Evolutionary conservation across 2,329 filamentous ascomycete species (phyloP).

Genomic region (Phoma sp.): DNA sequence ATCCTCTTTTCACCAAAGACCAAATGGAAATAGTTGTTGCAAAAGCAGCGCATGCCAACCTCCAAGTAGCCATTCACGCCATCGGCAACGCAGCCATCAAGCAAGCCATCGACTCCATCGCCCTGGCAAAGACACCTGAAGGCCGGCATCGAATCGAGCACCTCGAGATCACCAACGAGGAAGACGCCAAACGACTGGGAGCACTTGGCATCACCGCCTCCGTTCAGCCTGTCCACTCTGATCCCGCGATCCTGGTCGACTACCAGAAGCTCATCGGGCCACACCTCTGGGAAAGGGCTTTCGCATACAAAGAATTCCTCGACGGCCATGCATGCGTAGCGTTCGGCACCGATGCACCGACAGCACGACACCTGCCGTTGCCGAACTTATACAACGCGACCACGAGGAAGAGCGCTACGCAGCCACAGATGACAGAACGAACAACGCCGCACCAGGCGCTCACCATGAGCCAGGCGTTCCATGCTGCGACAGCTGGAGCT

Average conservation of each 20-base stretch:
- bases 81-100: slow-evolving; percentile 66
- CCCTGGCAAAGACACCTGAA: slow-evolving; percentile 37
- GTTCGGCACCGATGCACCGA: slow-evolving; percentile 64
- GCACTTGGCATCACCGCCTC: slow-evolving; percentile 74
- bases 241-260: slow-evolving; percentile 67
- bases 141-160: slow-evolving; percentile 67
- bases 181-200: slow-evolving; percentile 63
- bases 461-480: slow-evolving; percentile 59
- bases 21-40: slow-evolving; percentile 14
- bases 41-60: slow-evolving; percentile 57
- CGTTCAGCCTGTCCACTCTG: slow-evolving; percentile 90
- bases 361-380: slow-evolving; percentile 60
- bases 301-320: slow-evolving; percentile 67
- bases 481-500: slow-evolving; percentile 60
- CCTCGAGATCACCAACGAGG: slow-evolving; percentile 56
- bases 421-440: slow-evolving; percentile 36
- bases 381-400: slow-evolving; percentile 64
- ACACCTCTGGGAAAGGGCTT: slow-evolving; percentile 62
- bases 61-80: slow-evolving; percentile 68
- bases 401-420: slow-evolving; percentile 58
- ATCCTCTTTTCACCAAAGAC: slow-evolving; percentile 16
- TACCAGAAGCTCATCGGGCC: slow-evolving; percentile 64
- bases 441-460: slow-evolving; percentile 57
- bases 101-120: slow-evolving; percentile 59
- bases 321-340: slow-evolving; percentile 58